Conservation (phyloP, 2,329 filamentous ascomycete species). For the Paraphaeosphaeria sporulosa region DNA sequence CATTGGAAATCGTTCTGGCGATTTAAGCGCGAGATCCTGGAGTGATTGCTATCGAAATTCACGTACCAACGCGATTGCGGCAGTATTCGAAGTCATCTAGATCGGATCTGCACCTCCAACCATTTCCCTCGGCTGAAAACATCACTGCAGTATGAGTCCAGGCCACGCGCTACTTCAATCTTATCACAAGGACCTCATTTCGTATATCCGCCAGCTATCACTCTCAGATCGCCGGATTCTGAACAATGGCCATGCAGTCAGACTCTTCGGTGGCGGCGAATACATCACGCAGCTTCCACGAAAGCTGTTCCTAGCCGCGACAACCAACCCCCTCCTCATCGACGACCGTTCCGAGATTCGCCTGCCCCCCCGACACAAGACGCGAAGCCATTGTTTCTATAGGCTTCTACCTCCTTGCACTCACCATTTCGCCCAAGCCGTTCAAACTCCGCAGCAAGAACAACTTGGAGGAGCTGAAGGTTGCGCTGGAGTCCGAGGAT, state of each 20-base stretch:
- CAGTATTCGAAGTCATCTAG: too few relatives aligned
- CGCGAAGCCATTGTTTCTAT: background rate
- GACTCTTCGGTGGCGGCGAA: conserved; percentile 2
- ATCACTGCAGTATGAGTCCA: background rate
- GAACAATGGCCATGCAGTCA: background rate
- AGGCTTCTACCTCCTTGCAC: background rate
- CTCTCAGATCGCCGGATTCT: background rate
- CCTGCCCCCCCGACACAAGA: conserved; percentile 1
- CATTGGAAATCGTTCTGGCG: background rate
- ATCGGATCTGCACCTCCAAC: background rate
- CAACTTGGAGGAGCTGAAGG: background rate
- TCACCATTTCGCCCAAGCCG: background rate
- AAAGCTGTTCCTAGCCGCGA: conserved; percentile 7
- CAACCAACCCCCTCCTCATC: background rate
- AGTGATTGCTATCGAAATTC: background rate
- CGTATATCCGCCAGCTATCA: background rate
- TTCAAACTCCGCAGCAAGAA: conserved; percentile 4
- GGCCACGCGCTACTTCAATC: background rate
- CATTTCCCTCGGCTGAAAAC: background rate
- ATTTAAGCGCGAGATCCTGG: background rate
- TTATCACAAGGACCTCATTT: background rate
- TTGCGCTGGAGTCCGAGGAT: background rate
- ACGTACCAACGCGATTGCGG: background rate
- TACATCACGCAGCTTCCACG: conserved; percentile 3
- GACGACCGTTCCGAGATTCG: background rate